Conservation (phyloP, 1,284 basidiomycete genomes). For the Ceratobasidium sp. region DNA sequence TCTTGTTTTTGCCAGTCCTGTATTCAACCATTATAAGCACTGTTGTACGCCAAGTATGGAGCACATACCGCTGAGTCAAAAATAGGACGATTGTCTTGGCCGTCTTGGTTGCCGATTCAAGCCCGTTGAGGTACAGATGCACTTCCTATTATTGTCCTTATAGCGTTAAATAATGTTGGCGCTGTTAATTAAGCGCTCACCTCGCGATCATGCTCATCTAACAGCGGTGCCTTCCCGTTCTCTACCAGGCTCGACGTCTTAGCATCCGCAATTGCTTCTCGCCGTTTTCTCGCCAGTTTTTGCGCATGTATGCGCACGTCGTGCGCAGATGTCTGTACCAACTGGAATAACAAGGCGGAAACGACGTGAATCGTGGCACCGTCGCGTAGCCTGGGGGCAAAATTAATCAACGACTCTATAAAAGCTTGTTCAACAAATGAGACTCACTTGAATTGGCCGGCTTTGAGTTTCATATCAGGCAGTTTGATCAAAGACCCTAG, state of each 20-base stretch:
- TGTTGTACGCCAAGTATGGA: neutral
- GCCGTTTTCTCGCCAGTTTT: slow-evolving; percentile 70
- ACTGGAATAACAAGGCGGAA: slow-evolving; percentile 90
- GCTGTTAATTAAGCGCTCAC: slow-evolving; percentile 56
- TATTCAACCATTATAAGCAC: neutral
- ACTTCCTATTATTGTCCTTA: slow-evolving; percentile 66
- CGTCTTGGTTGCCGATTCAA: slow-evolving; percentile 85
- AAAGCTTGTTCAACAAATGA: neutral
- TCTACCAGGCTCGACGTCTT: slow-evolving; percentile 70
- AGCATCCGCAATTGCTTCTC: slow-evolving; percentile 70
- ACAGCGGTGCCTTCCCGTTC: slow-evolving; percentile 61
- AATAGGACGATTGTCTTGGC: slow-evolving; percentile 87
- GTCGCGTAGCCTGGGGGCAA: slow-evolving; percentile 71
- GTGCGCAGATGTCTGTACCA: slow-evolving; percentile 93
- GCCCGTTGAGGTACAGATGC: slow-evolving; percentile 70
- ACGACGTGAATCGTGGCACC: slow-evolving; percentile 91
- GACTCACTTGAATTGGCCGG: slow-evolving; percentile 85
- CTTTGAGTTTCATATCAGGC: slow-evolving; percentile 88
- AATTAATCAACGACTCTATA: neutral
- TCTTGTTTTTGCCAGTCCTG: slow-evolving; percentile 84
- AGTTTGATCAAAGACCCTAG: slow-evolving; percentile 88
- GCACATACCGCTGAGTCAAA: slow-evolving; percentile 78
- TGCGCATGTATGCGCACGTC: slow-evolving; percentile 76
- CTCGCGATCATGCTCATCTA: slow-evolving; percentile 75
- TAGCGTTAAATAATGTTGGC: slow-evolving; percentile 1